A percentile compares a stretch with the other conserved stretches of the same genome.
phyloP scores from a whole-genome alignment of 2,329 filamentous ascomycete genomes.

The Fusarium pseudoanthophilum region DNA sequence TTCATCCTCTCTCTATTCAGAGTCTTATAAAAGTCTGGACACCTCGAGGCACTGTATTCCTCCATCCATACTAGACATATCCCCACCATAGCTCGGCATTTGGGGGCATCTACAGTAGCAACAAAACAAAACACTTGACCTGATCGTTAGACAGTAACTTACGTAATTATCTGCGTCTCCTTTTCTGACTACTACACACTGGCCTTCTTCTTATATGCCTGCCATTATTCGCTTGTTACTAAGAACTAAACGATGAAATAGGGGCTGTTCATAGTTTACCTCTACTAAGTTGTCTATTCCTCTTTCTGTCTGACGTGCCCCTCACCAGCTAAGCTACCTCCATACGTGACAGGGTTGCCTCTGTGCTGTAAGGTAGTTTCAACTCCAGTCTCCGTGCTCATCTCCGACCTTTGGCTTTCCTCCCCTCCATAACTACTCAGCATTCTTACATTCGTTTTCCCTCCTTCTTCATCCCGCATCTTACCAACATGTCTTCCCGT shows the following conservation, averaged over 20 bases:
- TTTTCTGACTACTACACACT: not conserved
- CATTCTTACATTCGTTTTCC: conserved; percentile 30
- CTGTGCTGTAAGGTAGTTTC: conserved; percentile 7
- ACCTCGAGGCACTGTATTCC: not conserved
- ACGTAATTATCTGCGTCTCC: not conserved
- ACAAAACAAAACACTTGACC: not conserved
- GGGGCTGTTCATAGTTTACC: conserved; percentile 11
- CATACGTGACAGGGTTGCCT: conserved; percentile 20
- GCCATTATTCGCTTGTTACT: not conserved
- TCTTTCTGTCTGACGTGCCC: conserved; percentile 40
- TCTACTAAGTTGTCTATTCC: conserved; percentile 30
- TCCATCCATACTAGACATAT: not conserved
- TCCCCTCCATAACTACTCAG: conserved; percentile 1
- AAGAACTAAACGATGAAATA: conserved; percentile 1
- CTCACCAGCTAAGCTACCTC: conserved; percentile 25
- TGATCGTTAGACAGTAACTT: not conserved
- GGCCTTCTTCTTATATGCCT: not conserved
- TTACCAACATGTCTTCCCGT: conserved; percentile 62
- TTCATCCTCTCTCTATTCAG: not conserved
- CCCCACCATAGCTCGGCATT: conserved; percentile 24
- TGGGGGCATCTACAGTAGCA: not conserved
- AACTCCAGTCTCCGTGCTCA: conserved; percentile 26
- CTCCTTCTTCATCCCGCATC: not conserved
- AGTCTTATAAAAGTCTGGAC: not conserved
- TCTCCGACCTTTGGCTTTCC: conserved; percentile 11